Evolutionary conservation across 2,329 filamentous ascomycete genomes (phyloP).

Genomic region (Magnaporthiopsis poae): DNA sequence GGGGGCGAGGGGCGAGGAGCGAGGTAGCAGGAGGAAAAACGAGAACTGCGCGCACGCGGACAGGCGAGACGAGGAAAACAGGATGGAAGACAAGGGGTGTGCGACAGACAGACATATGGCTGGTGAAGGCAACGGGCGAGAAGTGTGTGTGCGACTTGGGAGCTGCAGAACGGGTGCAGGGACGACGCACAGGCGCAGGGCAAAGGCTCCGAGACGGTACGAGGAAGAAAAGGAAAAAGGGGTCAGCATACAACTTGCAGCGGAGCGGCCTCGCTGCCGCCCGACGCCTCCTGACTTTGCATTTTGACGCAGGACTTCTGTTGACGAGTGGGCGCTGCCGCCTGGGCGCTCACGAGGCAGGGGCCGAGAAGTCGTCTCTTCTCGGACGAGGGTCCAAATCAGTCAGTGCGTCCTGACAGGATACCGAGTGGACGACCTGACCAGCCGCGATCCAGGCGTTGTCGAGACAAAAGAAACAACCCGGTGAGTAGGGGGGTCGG

Average conservation of each 20-base stretch:
- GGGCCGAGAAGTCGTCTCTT: background rate
- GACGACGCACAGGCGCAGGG: background rate
- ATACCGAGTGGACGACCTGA: background rate
- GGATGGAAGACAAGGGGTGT: background rate
- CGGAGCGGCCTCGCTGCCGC: conserved; percentile 6
- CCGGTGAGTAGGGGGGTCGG: background rate
- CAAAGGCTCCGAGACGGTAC: background rate
- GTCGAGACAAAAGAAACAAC: background rate
- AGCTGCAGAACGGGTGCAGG: background rate
- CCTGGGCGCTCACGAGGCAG: conserved; percentile 6
- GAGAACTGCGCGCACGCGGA: background rate
- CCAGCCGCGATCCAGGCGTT: background rate
- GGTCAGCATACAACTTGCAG: conserved; percentile 4
- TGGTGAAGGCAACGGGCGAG: background rate
- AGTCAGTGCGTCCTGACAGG: background rate
- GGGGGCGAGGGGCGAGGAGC: background rate
- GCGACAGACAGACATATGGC: background rate
- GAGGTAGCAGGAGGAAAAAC: background rate
- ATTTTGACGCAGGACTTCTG: conserved; percentile 2
- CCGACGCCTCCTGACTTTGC: conserved; percentile 4
- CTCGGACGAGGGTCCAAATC: background rate
- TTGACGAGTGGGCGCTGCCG: conserved; percentile 5
- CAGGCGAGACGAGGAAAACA: background rate
- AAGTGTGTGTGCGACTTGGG: background rate
- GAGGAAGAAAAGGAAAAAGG: background rate